Evolutionary conservation across 768 basidiomycete species (phyloP), one percentile per base, ranked within the genome.

Genomic region (Trametes villosa): DNA sequence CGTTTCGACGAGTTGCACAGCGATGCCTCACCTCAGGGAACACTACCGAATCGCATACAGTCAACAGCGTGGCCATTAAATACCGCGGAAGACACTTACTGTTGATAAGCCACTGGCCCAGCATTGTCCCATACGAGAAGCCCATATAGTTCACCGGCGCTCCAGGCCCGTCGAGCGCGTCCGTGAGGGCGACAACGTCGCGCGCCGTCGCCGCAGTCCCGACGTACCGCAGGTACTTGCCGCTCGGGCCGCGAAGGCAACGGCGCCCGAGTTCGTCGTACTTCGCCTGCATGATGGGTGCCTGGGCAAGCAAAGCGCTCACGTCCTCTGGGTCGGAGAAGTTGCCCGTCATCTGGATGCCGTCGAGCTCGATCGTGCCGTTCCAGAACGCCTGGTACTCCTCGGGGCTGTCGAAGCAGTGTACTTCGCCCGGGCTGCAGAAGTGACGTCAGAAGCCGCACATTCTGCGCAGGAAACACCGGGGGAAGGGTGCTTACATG

Each of bases 81-180:
- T 26, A 13, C 4, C 29, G 34, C 7, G n/a, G 18, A 44, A 3
- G 9, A 11, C 13, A 33, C 60, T 29, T 31, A 57, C 60, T 62
- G 33, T 56, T 56, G 11, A 57, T 8, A 18, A 62, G 48, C 42
- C 56, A 56, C n/a, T 50, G 26, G 27, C 60, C 60, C 9, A 57
- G 38, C 20, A 62, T 8, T 1, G 60, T 57, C 15, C 60, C 60
- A 30, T 56, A 62, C 1, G 60, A 62, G 8, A 62, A 2, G 2
- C 54, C 60, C 15, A 20, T 22, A 40, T 45, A 62, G 30, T 62
- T 56, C 24, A 62, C 24, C 40, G 54, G 60, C 12, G 44, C 36
- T 17, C 42, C 55, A 27, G 54, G 54, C 1, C 60, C 60, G 20
- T 56, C 60, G 24, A 62, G 49, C 13, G 50, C 55, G 42, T 62